Conservation (phyloP, 192 early-diverging fungal species). For the Mortierella antarctica region DNA sequence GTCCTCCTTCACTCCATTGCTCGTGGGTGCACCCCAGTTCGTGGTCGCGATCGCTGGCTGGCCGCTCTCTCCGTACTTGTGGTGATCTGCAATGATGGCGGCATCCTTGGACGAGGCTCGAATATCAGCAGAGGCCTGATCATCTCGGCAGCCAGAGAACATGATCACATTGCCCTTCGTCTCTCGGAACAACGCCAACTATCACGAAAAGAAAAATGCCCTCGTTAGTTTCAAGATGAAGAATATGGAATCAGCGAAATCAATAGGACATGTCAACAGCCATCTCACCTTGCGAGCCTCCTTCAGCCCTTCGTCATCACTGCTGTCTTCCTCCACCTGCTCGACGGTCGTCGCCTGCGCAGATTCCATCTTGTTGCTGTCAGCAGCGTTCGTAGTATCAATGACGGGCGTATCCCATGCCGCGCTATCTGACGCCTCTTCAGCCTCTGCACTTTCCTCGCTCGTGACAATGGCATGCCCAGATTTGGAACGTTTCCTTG, state of each 20-base stretch:
- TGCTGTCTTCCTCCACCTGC: not conserved
- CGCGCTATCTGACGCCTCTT: not conserved
- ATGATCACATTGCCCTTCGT: constrained; percentile 73
- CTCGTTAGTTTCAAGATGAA: not conserved
- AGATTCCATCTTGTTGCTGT: not conserved
- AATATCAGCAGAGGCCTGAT: constrained; percentile 78
- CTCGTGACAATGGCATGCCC: not conserved
- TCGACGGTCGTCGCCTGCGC: not conserved
- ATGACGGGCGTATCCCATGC: not conserved
- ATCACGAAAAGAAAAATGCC: not conserved
- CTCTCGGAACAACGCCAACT: constrained; percentile 49
- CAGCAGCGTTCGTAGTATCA: not conserved
- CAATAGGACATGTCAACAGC: not conserved
- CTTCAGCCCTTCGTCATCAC: constrained; percentile 14
- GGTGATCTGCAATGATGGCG: constrained; percentile 71
- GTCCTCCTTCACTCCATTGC: constrained; percentile 1
- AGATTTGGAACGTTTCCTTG: constrained; percentile 14
- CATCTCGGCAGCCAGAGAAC: constrained; percentile 77
- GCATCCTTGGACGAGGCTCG: constrained; percentile 70
- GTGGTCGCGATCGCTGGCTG: not conserved
- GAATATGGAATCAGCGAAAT: not conserved
- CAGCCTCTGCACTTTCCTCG: not conserved
- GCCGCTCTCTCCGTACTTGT: not conserved
- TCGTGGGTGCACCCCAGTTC: constrained; percentile 15
- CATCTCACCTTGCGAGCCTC: constrained; percentile 33